Evolutionary conservation across 345 rosid genomes (phyloP).

Genomic region (Euphorbia tirucalli): DNA sequence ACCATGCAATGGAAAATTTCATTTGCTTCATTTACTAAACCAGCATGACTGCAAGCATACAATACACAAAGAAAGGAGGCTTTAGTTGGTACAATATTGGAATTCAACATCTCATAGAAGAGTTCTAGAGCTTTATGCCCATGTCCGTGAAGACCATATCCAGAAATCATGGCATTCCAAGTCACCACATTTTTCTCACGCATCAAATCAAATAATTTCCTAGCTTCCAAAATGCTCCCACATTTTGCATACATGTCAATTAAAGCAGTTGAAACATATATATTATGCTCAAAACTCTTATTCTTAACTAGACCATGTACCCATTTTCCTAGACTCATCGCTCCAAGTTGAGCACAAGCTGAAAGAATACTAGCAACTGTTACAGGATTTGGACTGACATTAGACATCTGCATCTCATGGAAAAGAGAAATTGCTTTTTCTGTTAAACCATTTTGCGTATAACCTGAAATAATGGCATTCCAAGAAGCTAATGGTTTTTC

Average conservation of each 20-base stretch:
- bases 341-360: slow-evolving; percentile 79
- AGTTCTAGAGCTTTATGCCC: slow-evolving; percentile 63
- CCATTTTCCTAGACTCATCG: slow-evolving; percentile 69
- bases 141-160: slow-evolving; percentile 80
- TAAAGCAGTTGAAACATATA: slow-evolving; percentile 69
- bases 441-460: slow-evolving; percentile 70
- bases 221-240: slow-evolving; percentile 67
- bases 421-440: slow-evolving; percentile 65
- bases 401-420: slow-evolving; percentile 54
- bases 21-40: slow-evolving; percentile 68
- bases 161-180: slow-evolving; percentile 83
- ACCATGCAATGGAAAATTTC: slow-evolving; percentile 62
- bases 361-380: slow-evolving; percentile 70
- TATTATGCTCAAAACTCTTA: slow-evolving; percentile 51
- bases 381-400: slow-evolving; percentile 55
- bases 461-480: slow-evolving; percentile 88
- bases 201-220: slow-evolving; percentile 50
- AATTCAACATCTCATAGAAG: slow-evolving; percentile 52
- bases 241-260: slow-evolving; percentile 86
- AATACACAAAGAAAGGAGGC: slow-evolving; percentile 71
- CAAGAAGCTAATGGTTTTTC: slow-evolving; percentile 70
- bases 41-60: slow-evolving; percentile 86
- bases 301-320: slow-evolving; percentile 50
- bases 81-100: slow-evolving; percentile 46
- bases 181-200: slow-evolving; percentile 68